Base-by-base conservation (phyloP, 1,284 basidiomycete genomes). In the Ceraceosorus guamensis region DNA sequence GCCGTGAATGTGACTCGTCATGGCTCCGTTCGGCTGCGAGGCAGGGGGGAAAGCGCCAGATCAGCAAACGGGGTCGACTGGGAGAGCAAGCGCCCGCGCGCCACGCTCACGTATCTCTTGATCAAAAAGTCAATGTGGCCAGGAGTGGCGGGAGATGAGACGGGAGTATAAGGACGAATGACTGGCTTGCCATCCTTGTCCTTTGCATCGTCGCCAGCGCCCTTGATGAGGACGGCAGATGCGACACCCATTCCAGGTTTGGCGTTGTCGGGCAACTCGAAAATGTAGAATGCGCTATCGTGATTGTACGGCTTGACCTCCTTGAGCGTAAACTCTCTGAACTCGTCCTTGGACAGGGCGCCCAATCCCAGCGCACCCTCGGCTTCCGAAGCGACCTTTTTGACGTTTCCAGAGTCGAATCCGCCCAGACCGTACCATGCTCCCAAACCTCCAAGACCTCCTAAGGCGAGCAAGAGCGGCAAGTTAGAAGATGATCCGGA, bases 241-340 rank as follows among this genome's bases (percentile, higher is more conserved):
- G 82, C 73, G 49, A 89, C 83, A 13, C 87, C 86, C 33, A 91
- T 81, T 33, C 88, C 82, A 6, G 89, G 86, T 3, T 86, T 85
- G 62, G 88, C 83, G 60, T 85, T 83, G 52, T 89, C 84, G 41
- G 89, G 89, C 41, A 97, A 82, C 70, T 86, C 86, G 74, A 98
- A 95, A 56, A 87, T 81, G 79, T 90, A 93, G 41, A 50, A 16
- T 37, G 87, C 80, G 5, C 88, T 85, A 79, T 93, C 91, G 81
- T 93, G 87, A 82, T 93, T 98, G 82, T 96, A 96, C 2, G 85
- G 85, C 66, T 85, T 82, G 67, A 96, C 80, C 73, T 85, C 83
- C 78, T 87, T 87, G 69, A 97, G 83, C 73, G 84, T 87, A 78
- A 96, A 85, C 74, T 88, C 83, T 52, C 84, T 77, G 71, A 86